Percentiles rank a stretch among this genome's conserved stretches.
Evolutionary conservation across 1,284 basidiomycete genomes (phyloP).

Genomic region (Lentinula novae-zelandiae): DNA sequence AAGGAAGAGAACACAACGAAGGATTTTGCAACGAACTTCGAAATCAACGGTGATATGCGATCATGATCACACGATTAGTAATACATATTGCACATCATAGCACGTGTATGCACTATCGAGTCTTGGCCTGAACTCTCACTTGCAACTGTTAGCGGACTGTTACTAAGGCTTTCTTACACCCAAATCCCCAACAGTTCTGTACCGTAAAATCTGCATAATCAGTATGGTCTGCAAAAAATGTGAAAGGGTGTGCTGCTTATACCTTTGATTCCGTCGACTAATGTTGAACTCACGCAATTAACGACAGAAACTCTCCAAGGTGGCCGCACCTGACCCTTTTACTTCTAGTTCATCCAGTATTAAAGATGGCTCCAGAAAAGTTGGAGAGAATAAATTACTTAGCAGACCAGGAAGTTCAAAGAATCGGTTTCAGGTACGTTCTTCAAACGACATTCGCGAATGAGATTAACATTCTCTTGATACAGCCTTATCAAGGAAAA

Average conservation of each 20-base stretch:
- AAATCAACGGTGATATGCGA: neutral
- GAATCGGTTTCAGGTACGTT: constrained; percentile 65
- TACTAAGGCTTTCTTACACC: no score
- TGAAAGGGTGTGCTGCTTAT: constrained; percentile 50
- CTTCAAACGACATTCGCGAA: neutral
- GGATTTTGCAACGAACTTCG: neutral
- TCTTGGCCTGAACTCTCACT: neutral
- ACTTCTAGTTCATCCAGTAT: constrained; percentile 65
- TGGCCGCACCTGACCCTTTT: constrained; percentile 81
- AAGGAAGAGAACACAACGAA: neutral
- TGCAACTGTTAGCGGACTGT: no score
- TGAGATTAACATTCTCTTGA: constrained; percentile 17
- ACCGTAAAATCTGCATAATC: neutral
- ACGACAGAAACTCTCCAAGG: constrained; percentile 72
- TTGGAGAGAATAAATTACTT: constrained; percentile 82
- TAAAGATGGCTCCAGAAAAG: constrained; percentile 74
- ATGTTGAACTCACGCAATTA: constrained; percentile 15
- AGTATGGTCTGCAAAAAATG: constrained; percentile 75
- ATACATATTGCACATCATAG: neutral
- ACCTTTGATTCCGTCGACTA: constrained; percentile 9
- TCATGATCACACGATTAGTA: neutral
- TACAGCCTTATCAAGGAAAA: constrained; percentile 74
- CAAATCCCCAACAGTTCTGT: neutral
- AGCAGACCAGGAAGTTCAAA: constrained; percentile 61
- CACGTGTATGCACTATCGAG: neutral